phyloP scores from a whole-genome alignment of 2,329 filamentous ascomycete genomes.

The Pyrenochaeta sp. region DNA sequence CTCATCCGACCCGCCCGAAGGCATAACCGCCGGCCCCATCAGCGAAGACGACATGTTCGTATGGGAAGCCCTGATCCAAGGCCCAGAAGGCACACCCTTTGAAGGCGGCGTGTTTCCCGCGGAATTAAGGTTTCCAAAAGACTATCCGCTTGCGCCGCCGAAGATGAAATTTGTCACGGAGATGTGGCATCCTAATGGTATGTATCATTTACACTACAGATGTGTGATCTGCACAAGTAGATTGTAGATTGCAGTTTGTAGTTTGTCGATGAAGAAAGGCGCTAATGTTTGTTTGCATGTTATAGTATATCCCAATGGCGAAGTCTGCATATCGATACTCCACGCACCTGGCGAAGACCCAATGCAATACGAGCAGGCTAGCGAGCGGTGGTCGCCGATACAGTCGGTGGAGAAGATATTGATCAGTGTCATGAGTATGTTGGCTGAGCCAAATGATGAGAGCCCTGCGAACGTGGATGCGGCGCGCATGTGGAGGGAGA shows the following conservation, averaged over 20 bases:
- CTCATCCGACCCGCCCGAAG: slow-evolving; percentile 94
- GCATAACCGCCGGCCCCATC: slow-evolving; percentile 93
- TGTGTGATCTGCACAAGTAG: too few relatives aligned
- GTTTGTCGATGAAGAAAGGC: not conserved
- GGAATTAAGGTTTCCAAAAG: slow-evolving; percentile 79
- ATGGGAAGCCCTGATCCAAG: slow-evolving; percentile 97
- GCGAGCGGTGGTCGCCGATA: slow-evolving; percentile 93
- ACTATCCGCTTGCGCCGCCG: slow-evolving; percentile 88
- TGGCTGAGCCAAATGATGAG: slow-evolving; percentile 93
- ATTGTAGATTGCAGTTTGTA: too few relatives aligned
- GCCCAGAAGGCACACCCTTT: slow-evolving; percentile 93
- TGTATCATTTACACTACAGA: slow-evolving; percentile 25
- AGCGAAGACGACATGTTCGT: slow-evolving; percentile 93
- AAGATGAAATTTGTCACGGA: slow-evolving; percentile 86
- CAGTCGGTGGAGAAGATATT: slow-evolving; percentile 96
- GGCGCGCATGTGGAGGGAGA: slow-evolving; percentile 84
- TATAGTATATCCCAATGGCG: slow-evolving; percentile 81
- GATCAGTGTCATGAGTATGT: slow-evolving; percentile 88
- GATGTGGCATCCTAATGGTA: slow-evolving; percentile 92
- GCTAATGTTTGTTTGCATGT: slow-evolving; percentile 5
- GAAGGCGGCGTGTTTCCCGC: slow-evolving; percentile 95
- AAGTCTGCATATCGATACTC: slow-evolving; percentile 95
- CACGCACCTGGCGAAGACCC: slow-evolving; percentile 94
- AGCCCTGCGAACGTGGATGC: slow-evolving; percentile 95
- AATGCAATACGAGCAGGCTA: slow-evolving; percentile 89